These are phyloP conservation scores for Croton setiger DNA, from an alignment of 441 rosid species.

Conservation along the genomic window DNA sequence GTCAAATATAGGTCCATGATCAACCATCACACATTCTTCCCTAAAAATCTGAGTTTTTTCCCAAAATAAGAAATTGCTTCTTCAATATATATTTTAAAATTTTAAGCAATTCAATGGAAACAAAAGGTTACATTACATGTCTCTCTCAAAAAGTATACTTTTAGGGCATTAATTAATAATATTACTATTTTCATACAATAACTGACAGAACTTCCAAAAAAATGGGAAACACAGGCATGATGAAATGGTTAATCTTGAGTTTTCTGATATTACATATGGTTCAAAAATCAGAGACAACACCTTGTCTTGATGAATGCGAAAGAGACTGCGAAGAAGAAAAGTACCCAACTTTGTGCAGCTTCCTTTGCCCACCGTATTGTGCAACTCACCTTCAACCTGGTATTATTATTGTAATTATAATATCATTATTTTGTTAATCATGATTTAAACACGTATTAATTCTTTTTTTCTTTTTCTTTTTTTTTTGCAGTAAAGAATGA, in stretches of 20 bases:
- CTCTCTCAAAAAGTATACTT: background rate
- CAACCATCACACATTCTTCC: background rate
- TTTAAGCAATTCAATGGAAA: background rate
- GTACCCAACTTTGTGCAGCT: background rate
- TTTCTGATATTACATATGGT: background rate
- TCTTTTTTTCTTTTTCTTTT: too few species aligned
- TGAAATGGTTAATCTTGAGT: background rate
- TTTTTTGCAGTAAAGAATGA: too few species aligned
- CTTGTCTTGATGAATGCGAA: background rate
- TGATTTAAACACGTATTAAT: too few species aligned
- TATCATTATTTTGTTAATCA: too few species aligned
- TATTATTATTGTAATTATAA: background rate
- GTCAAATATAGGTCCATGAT: background rate
- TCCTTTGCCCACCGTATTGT: background rate
- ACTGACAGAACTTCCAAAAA: background rate
- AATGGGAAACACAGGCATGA: background rate
- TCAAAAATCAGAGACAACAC: background rate
- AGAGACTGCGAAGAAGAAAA: background rate
- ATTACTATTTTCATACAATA: too few species aligned
- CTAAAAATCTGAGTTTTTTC: background rate
- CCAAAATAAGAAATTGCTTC: background rate
- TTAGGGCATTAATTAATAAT: background rate
- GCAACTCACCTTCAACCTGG: background rate
- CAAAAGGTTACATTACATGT: background rate
- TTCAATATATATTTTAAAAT: background rate